A percentile compares a stretch with the other conserved stretches of the same genome.
These are phyloP conservation scores for Brasenia schreberi DNA, from an alignment of 164 flowering plant genomes.

Conservation along the genomic window DNA sequence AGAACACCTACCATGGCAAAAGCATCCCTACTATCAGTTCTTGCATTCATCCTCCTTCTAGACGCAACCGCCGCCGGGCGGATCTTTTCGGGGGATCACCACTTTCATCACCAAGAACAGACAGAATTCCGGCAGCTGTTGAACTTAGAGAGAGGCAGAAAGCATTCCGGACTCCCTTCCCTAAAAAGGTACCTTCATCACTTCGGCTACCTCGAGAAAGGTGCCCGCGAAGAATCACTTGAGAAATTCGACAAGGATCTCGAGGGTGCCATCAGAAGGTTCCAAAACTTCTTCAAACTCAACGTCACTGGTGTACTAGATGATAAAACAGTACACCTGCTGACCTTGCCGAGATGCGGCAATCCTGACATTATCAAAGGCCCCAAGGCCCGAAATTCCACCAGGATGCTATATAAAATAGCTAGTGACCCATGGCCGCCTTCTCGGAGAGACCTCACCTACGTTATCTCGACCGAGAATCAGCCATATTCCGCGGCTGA, in stretches of 20 bases:
- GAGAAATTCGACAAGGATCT: conserved; percentile 13
- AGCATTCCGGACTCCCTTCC: conserved; percentile 7
- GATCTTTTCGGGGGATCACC: background rate
- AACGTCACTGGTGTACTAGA: conserved; percentile 18
- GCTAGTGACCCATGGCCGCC: conserved; percentile 49
- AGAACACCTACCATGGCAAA: no score
- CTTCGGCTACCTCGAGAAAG: conserved; percentile 12
- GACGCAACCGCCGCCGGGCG: no score
- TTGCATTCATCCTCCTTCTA: no score
- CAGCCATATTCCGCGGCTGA: conserved; percentile 19
- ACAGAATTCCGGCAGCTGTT: background rate
- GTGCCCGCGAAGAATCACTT: background rate
- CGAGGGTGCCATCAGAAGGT: conserved; percentile 15
- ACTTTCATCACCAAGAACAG: background rate
- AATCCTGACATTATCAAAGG: conserved; percentile 30
- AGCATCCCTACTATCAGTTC: no score
- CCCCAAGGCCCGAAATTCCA: conserved; percentile 12
- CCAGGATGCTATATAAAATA: background rate
- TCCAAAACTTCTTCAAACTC: conserved; percentile 17
- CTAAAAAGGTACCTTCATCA: conserved; percentile 12
- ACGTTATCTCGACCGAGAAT: conserved; percentile 28
- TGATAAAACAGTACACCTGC: conserved; percentile 6
- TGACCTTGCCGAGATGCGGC: conserved; percentile 22
- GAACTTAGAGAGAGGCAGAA: background rate
- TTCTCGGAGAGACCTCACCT: conserved; percentile 20